Conservation (phyloP, 164 flowering plant species). For the grape (Vitis vinifera) region ASM3070453v1 NC_081823.1:9540001-9540500, state of each 20-base stretch:
- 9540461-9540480: conserved; percentile 47
- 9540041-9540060: no score
- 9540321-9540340: conserved; percentile 16
- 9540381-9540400: no score
- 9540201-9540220: conserved; percentile 50
- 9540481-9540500: conserved; percentile 43
- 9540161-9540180: conserved; percentile 51
- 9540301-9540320: conserved; percentile 53
- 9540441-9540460: conserved; percentile 52
- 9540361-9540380: background rate
- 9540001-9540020: conserved; percentile 33
- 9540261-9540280: conserved; percentile 33
- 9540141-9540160: conserved; percentile 64
- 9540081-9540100: background rate
- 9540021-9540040: no score
- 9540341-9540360: background rate
- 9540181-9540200: conserved; percentile 49
- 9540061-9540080: no score
- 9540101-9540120: conserved; percentile 56
- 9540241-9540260: conserved; percentile 32
- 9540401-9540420: no score
- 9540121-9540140: conserved; percentile 61
- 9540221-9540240: conserved; percentile 44
- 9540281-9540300: conserved; percentile 47
- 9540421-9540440: conserved; percentile 42